phyloP scores from a whole-genome alignment of 768 basidiomycete genomes.

The Termitomyces sp. region DNA sequence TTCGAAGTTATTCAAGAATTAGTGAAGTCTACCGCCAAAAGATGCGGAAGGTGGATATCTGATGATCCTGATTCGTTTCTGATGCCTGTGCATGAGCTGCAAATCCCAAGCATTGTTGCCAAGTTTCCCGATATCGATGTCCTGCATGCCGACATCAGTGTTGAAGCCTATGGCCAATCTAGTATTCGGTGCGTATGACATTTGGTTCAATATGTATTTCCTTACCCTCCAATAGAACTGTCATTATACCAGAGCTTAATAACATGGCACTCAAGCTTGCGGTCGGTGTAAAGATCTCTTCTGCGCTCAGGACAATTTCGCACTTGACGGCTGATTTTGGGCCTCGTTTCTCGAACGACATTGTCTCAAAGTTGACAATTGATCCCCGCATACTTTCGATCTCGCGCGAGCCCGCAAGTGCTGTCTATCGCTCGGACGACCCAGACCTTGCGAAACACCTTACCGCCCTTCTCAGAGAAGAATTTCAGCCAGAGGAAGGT shows the following conservation, averaged over 20 bases:
- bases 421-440: slow-evolving; percentile 34
- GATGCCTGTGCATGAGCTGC: slow-evolving; percentile 52
- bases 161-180: slow-evolving; percentile 42
- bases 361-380: slow-evolving; percentile 43
- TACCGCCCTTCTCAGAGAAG: slow-evolving; percentile 43
- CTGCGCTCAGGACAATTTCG: slow-evolving; percentile 52
- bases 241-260: slow-evolving; percentile 39
- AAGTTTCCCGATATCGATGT: slow-evolving; percentile 39
- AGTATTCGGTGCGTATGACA: slow-evolving; percentile 41
- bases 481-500: slow-evolving; percentile 30
- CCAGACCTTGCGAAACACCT: slow-evolving; percentile 48
- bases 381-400: slow-evolving; percentile 37
- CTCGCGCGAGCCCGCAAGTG: slow-evolving; percentile 46
- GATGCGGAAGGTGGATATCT: slow-evolving; percentile 21
- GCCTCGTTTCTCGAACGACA: slow-evolving; percentile 46
- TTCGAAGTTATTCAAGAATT: slow-evolving; percentile 34
- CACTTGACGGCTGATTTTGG: slow-evolving; percentile 55
- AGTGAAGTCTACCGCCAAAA: slow-evolving; percentile 25
- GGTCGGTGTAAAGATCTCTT: slow-evolving; percentile 54
- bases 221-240: slow-evolving; percentile 29
- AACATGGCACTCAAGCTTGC: slow-evolving; percentile 45
- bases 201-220: not conserved
- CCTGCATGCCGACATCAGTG: slow-evolving; percentile 33
- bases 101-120: slow-evolving; percentile 36
- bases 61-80: slow-evolving; percentile 25